Conservation (phyloP, 2,329 filamentous ascomycete genomes). For the Fusarium sp. region DNA sequence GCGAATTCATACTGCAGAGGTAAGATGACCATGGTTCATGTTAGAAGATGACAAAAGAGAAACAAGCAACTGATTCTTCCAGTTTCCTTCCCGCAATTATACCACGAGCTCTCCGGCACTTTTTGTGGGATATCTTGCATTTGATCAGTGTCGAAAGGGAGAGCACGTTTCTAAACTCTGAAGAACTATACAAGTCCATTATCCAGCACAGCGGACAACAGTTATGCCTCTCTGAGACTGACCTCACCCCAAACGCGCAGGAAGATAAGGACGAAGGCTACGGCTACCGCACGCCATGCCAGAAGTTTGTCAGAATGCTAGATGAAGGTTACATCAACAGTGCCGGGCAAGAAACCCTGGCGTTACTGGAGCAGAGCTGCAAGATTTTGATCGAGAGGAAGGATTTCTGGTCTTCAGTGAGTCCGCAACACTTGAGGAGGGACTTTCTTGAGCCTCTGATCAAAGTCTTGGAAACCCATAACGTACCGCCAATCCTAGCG, state of each 20-base stretch:
- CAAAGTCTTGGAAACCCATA: background rate
- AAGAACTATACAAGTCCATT: constrained; percentile 3
- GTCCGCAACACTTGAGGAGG: background rate
- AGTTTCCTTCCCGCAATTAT: constrained; percentile 16
- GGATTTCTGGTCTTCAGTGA: background rate
- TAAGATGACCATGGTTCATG: background rate
- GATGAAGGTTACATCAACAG: background rate
- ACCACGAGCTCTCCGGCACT: background rate
- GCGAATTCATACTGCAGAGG: constrained; percentile 13
- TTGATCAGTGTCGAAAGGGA: background rate
- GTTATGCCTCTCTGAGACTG: background rate
- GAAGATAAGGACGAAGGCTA: background rate
- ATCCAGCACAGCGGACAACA: background rate
- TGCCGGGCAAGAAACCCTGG: background rate
- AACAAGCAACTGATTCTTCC: background rate
- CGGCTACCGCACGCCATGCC: background rate
- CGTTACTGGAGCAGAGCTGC: constrained; percentile 17
- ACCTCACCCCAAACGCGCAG: background rate
- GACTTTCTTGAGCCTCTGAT: background rate
- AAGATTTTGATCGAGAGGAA: background rate
- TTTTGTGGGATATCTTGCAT: constrained; percentile 5
- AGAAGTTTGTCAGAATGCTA: background rate
- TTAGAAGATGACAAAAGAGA: background rate
- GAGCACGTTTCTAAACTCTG: background rate
- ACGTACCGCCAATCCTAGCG: background rate